Evolutionary conservation across 371 early-diverging fungal species (phyloP), one percentile per base, ranked within the genome.

Genomic region (Blakeslea trispora): DNA sequence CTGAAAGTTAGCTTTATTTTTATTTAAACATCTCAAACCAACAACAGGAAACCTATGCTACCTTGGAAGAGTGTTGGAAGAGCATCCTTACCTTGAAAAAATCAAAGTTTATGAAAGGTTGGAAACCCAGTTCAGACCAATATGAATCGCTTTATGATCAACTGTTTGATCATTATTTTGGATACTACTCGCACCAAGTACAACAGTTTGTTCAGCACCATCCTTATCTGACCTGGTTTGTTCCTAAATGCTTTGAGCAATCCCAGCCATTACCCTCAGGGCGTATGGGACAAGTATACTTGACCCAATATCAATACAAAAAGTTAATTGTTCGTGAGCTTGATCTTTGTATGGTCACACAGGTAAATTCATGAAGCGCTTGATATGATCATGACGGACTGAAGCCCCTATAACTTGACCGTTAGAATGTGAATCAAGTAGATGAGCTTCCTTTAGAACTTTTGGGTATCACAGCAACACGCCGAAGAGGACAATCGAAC

Each of bases 381-480:
- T 7, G 28, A 28, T 28, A 3, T 28, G 7, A 5, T 28, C 7
- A 7, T 28, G 28, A 28, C 28, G 28, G 28, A 2, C 37, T 37
- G 9, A 37, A 13, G 2, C 14, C 7, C 11, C 2, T 37, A 13
- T 37, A 2, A 13, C 14, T 10, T 14, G n/a, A n/a, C n/a, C n/a
- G 3, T 37, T 37, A 37, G 37, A 11, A 37, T 13, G 2, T 37
- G 2, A 14, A 37, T 14, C 37, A 37, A 37, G 11, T 37, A 9
- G 2, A 37, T 11, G 14, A 39, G 31, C 19, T 51, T 3, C 56
- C 57, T 18, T 19, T 50, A 11, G n/a, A 52, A 10, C 54, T 59
- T 1, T 28, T 59, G 46, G 64, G 64, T 22, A 58, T 64, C 10
- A 64, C 64, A 35, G 64, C 64, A 13, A 50, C 50, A 11, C 41